These are phyloP conservation scores for Metarhizium humberi DNA, from an alignment of 2,329 filamentous ascomycete genomes.

Conservation along the genomic window DNA sequence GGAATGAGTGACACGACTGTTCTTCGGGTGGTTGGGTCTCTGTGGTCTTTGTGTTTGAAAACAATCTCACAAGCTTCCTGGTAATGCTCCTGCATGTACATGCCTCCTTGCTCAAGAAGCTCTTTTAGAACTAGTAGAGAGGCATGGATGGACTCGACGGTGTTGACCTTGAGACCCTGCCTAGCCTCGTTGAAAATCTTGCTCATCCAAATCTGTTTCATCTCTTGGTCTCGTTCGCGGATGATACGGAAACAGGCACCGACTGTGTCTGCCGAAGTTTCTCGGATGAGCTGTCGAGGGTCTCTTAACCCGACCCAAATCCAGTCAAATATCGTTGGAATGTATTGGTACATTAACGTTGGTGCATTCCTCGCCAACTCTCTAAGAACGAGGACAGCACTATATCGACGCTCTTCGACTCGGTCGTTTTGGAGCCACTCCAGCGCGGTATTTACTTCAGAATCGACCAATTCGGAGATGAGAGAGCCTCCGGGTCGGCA, in stretches of 20 bases:
- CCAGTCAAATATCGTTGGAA: conserved; percentile 89
- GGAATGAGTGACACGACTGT: conserved; percentile 90
- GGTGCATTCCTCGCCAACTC: conserved; percentile 89
- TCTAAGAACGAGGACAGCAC: conserved; percentile 80
- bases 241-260: conserved; percentile 96
- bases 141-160: conserved; percentile 85
- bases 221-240: conserved; percentile 78
- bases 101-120: conserved; percentile 85
- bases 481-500: conserved; percentile 88
- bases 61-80: conserved; percentile 88
- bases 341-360: conserved; percentile 91
- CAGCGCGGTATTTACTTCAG: conserved; percentile 89
- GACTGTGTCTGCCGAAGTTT: conserved; percentile 85
- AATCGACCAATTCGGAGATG: conserved; percentile 91
- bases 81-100: conserved; percentile 98
- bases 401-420: conserved; percentile 86
- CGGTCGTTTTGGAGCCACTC: conserved; percentile 96
- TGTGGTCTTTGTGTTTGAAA: conserved; percentile 84
- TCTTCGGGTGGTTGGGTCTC: conserved; percentile 76
- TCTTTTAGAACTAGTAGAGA: conserved; percentile 89
- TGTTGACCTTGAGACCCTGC: conserved; percentile 67
- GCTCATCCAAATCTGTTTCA: conserved; percentile 80
- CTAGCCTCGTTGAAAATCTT: conserved; percentile 85
- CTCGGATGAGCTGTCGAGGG: conserved; percentile 80
- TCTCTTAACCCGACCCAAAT: conserved; percentile 94